phyloP scores from a whole-genome alignment of 331 rosid genomes.

The Stylosanthes scabra region DNA sequence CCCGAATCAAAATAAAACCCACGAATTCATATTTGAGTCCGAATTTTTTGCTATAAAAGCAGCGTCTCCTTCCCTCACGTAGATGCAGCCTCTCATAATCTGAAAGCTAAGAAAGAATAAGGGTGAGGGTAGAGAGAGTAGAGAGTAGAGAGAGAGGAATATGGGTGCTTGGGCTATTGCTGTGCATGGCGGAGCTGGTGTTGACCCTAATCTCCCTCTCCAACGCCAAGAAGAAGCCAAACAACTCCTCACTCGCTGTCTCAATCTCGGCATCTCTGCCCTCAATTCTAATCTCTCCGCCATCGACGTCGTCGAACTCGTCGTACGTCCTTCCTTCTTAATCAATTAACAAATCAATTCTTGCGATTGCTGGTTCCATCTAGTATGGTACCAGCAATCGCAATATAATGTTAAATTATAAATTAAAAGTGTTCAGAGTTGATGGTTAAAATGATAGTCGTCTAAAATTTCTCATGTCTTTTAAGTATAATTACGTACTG shows the following conservation, averaged over 20 bases:
- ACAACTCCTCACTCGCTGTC: conserved; percentile 82
- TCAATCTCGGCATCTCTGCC: conserved; percentile 82
- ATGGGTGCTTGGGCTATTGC: conserved; percentile 91
- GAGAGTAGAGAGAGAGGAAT: not conserved
- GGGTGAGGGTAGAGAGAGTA: conserved; percentile 17
- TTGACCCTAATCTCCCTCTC: conserved; percentile 82
- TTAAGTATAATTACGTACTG: too few relatives aligned
- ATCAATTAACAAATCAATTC: too few relatives aligned
- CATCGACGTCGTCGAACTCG: conserved; percentile 88
- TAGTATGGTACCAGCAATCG: too few relatives aligned
- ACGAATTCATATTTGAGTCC: conserved; percentile 45
- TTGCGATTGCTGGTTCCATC: too few relatives aligned
- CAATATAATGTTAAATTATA: too few relatives aligned
- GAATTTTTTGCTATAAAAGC: conserved; percentile 52
- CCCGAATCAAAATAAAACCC: not conserved
- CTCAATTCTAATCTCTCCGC: conserved; percentile 70
- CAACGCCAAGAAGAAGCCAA: conserved; percentile 83
- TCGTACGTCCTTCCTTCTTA: conserved; percentile 49
- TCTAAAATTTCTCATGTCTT: too few relatives aligned
- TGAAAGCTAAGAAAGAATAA: not conserved
- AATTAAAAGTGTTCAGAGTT: too few relatives aligned
- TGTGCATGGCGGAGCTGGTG: conserved; percentile 96
- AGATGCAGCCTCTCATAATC: conserved; percentile 4
- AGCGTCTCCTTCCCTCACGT: not conserved
- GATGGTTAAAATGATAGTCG: too few relatives aligned